A percentile compares a stretch with the other conserved stretches of the same genome.
These are phyloP conservation scores for Triticum dicoccoides DNA, from an alignment of 176 grass and related monocot genomes.

Conservation along the genomic window DNA sequence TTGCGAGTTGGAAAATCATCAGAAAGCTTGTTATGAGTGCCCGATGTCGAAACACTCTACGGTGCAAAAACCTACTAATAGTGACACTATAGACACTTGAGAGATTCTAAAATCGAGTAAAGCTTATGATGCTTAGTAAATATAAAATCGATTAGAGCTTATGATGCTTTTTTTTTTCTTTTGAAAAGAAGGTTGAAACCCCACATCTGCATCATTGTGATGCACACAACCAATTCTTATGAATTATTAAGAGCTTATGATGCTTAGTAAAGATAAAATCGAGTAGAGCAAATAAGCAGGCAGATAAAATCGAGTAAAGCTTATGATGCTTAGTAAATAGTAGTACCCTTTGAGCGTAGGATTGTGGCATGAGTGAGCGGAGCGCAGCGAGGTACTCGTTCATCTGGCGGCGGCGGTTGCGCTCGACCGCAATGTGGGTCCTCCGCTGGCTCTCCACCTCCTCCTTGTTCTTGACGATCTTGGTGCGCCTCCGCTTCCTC, in stretches of 20 bases:
- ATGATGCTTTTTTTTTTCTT: background rate
- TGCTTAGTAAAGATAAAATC: no score
- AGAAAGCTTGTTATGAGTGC: no score
- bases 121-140: no score
- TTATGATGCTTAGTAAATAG: no score
- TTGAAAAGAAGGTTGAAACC: no score
- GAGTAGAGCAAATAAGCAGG: no score
- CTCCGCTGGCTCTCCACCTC: constrained; percentile 96
- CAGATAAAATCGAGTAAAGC: no score
- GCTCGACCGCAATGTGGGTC: constrained; percentile 99
- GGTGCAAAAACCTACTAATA: background rate
- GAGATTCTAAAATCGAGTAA: background rate
- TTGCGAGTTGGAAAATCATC: no score
- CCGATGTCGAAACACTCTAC: no score
- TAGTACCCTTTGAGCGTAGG: constrained; percentile 86
- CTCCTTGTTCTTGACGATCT: constrained; percentile 87
- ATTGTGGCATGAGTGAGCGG: constrained; percentile 84
- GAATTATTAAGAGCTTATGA: no score
- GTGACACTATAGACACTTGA: background rate
- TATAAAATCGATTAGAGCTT: background rate
- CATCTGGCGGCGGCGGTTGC: constrained; percentile 93
- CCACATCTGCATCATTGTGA: no score
- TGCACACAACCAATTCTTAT: no score
- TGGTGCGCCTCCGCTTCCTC: constrained; percentile 74
- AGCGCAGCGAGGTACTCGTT: constrained; percentile 97